phyloP scores from a whole-genome alignment of 352 stramenopile species.

The Globisporangium carolinianum region DNA sequence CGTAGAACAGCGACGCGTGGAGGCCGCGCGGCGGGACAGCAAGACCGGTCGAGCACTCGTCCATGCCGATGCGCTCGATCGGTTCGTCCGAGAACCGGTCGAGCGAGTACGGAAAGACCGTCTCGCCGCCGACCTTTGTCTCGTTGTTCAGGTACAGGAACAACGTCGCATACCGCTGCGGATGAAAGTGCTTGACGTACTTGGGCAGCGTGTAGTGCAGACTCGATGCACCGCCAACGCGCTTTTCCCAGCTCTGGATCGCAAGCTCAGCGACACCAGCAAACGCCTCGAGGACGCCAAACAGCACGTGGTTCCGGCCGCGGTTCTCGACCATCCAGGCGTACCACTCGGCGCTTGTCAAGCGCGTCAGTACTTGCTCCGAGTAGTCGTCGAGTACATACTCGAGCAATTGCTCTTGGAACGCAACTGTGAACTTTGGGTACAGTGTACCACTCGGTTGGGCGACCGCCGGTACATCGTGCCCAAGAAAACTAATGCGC shows the following conservation, averaged over 20 bases:
- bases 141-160: slow-evolving; percentile 97
- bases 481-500: slow-evolving; percentile 52
- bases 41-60: slow-evolving; percentile 69
- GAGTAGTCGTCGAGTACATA: slow-evolving; percentile 71
- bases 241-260: slow-evolving; percentile 66
- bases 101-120: slow-evolving; percentile 92
- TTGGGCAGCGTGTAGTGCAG: slow-evolving; percentile 57
- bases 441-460: slow-evolving; percentile 46
- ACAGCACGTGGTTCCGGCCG: slow-evolving; percentile 52
- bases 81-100: slow-evolving; percentile 62
- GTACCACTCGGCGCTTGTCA: slow-evolving; percentile 70
- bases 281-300: slow-evolving; percentile 56
- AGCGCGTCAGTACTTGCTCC: slow-evolving; percentile 32
- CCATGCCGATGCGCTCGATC: slow-evolving; percentile 73
- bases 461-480: slow-evolving; percentile 32
- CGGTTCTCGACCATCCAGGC: slow-evolving; percentile 64
- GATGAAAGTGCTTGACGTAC: slow-evolving; percentile 72
- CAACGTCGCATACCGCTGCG: slow-evolving; percentile 95
- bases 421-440: slow-evolving; percentile 56
- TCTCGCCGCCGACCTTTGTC: slow-evolving; percentile 92
- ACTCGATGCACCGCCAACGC: slow-evolving; percentile 17
- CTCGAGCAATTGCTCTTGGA: slow-evolving; percentile 49
- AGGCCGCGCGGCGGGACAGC: slow-evolving; percentile 64
- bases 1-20: slow-evolving; percentile 81
- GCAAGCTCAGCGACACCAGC: slow-evolving; percentile 47